Conservation (phyloP, 2,329 filamentous ascomycete species). For the Cordyceps javanica region DNA sequence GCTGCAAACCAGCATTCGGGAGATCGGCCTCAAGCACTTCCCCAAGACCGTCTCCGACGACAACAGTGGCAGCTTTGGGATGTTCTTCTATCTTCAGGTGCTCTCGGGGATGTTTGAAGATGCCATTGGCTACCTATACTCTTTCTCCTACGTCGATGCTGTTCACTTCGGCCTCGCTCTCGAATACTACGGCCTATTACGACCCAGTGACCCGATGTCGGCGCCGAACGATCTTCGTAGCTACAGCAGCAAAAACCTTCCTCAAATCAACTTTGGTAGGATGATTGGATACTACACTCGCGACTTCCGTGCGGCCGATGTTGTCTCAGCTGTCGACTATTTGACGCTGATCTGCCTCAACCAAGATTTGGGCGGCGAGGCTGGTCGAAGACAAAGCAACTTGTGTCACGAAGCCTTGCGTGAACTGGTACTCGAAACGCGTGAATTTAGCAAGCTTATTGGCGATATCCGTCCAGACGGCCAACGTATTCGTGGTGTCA, state of each 20-base stretch:
- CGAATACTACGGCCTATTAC: constrained; percentile 81
- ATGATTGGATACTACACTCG: constrained; percentile 93
- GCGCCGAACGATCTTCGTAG: constrained; percentile 65
- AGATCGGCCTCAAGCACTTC: constrained; percentile 90
- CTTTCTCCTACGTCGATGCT: constrained; percentile 85
- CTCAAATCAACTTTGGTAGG: constrained; percentile 90
- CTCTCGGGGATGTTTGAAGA: constrained; percentile 91
- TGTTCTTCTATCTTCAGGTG: constrained; percentile 89
- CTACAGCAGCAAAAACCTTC: constrained; percentile 59
- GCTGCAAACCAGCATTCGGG: constrained; percentile 72
- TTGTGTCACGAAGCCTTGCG: constrained; percentile 90
- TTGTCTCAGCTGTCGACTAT: constrained; percentile 88
- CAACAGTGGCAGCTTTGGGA: constrained; percentile 72
- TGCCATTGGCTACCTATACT: constrained; percentile 84
- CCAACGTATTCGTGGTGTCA: constrained; percentile 74
- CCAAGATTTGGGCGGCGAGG: constrained; percentile 67
- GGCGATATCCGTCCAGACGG: constrained; percentile 88
- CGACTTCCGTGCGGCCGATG: constrained; percentile 88
- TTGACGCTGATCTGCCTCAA: constrained; percentile 88
- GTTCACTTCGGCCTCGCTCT: constrained; percentile 92
- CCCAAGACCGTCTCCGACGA: constrained; percentile 74
- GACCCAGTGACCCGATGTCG: constrained; percentile 74
- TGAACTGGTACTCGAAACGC: constrained; percentile 91
- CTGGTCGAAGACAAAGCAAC: constrained; percentile 68
- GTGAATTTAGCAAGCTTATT: constrained; percentile 89